Percentiles rank a stretch among this genome's conserved stretches.
Conservation (phyloP, 305 asterid genomes). For the Salvia sclarea region DNA sequence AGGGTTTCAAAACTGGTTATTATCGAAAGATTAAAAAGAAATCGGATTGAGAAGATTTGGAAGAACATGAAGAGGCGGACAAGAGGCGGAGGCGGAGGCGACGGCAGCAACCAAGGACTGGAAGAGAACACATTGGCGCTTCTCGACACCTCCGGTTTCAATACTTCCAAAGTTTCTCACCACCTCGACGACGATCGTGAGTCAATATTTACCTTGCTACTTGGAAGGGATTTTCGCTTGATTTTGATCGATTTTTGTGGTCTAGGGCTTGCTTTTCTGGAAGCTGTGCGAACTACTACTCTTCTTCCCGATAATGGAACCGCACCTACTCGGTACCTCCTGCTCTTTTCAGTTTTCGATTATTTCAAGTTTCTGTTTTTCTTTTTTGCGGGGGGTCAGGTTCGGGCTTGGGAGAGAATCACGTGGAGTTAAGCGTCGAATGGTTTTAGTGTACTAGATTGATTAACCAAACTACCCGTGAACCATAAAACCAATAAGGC, state of each 20-base stretch:
- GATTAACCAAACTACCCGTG: not conserved
- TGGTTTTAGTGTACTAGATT: not conserved
- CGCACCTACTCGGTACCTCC: conserved; percentile 67
- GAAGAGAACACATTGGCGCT: conserved; percentile 91
- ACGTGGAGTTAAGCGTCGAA: not conserved
- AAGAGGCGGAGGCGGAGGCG: conserved; percentile 35
- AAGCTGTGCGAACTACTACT: conserved; percentile 83
- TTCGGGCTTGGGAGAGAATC: not conserved
- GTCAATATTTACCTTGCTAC: not conserved
- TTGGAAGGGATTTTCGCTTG: not conserved
- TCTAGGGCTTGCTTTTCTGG: conserved; percentile 76
- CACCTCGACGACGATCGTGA: conserved; percentile 76
- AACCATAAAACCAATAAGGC: not conserved
- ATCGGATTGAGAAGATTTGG: not conserved
- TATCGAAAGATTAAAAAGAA: not conserved
- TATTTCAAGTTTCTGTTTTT: not conserved
- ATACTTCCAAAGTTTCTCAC: conserved; percentile 47
- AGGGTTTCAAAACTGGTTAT: conserved; percentile 42
- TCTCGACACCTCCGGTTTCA: conserved; percentile 77
- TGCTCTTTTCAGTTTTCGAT: not conserved
- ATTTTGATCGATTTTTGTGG: conserved; percentile 12
- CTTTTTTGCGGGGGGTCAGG: not conserved
- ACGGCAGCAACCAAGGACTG: conserved; percentile 45
- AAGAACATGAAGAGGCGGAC: conserved; percentile 43
- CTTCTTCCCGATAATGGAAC: conserved; percentile 57